Base-by-base conservation (phyloP, 192 early-diverging fungal species). In the Helicostylum pulchrum region DNA sequence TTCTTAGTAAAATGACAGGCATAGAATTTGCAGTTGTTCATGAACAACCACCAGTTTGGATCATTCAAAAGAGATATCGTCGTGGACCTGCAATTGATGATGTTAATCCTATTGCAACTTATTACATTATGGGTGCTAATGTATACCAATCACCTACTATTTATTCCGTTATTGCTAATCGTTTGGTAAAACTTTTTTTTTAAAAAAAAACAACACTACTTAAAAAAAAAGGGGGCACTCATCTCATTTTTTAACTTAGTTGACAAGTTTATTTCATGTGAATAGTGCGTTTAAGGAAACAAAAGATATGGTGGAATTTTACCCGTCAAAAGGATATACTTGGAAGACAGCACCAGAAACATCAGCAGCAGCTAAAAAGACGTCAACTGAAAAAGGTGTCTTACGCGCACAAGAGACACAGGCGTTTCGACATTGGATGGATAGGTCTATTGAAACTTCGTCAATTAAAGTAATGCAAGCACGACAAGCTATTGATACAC, bases 21-120 rank as follows among this genome's bases (percentile, higher is more conserved):
- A 72, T 88, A n/a, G 90, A 92, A 68, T 92, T 90, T 75, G 82
- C 87, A 4, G 79, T 90, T 4, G 80, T 83, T 0, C 81, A 85
- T 52, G 84, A 90, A 50, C 80, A 83, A 20, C 83, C 85, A 3
- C 90, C 79, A 0, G 67, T 92, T 3, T 92, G 85, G 63, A 78
- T 92, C 26, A 87, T 90, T 54, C 84, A 85, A 69, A 90, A 92
- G 67, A 83, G 86, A 54, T 73, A 82, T 34, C 67, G 90, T 15
- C 63, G 76, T 32, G 80, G 75, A 30, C 62, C 70, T 20, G 51
- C 68, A n/a, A 81, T 84, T 2, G 78, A 78, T 21, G 78, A 84
- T 65, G 83, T 82, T 11, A 81, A 62, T 8, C 84, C 84, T 1
- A 71, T 86, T 39, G 79, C 83, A 11, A 81, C 79, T 14, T 87